Evolutionary conservation across 768 basidiomycete species (phyloP), one percentile per base, ranked within the genome.

Genomic region (Suillus fuscotomentosus): DNA sequence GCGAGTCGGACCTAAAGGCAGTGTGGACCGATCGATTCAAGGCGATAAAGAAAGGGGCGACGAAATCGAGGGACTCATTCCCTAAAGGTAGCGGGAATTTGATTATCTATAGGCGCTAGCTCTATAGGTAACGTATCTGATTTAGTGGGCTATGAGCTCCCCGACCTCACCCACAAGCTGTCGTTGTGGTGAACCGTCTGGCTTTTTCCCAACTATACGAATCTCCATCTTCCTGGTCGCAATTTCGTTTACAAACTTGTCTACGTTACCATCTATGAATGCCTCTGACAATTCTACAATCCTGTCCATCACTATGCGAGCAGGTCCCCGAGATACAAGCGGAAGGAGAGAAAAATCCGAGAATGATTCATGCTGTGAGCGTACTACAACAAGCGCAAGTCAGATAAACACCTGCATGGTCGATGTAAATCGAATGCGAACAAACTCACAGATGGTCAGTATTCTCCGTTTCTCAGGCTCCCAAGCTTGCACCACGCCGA

Each of bases 401-500:
- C 36, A 20, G 50, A 31, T 50, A 60, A 56, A 61, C 5, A 10
- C 17, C 51, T 31, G 17, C 17, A 11, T 31, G 17, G 20, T n/a
- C n/a, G 20, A n/a, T 54, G 53, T 36, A n/a, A 11, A 14, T 34
- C 11, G 10, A 36, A 54, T 22, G 22, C 57, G 34, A 61, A 61
- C 10, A 50, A n/a, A 70, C 78, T 50, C 55, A 85, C 87, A 77
- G 36, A 88, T 72, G 3, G 86, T 88, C 39, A 86, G 61, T 22
- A 87, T 71, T 48, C 77, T 73, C 63, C 74, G 73, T 31, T 74
- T 77, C 56, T 80, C 70, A 10, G 81, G 80, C 60, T 82, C 80
- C 89, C 91, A 92, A 13, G 73, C 75, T 43, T 76, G 77, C 9
- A 88, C 79, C 31, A 91, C 75, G 36, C 81, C 81, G 67, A 79